Conservation (phyloP, 2,329 filamentous ascomycete species). For the Cercospora sojina region DNA sequence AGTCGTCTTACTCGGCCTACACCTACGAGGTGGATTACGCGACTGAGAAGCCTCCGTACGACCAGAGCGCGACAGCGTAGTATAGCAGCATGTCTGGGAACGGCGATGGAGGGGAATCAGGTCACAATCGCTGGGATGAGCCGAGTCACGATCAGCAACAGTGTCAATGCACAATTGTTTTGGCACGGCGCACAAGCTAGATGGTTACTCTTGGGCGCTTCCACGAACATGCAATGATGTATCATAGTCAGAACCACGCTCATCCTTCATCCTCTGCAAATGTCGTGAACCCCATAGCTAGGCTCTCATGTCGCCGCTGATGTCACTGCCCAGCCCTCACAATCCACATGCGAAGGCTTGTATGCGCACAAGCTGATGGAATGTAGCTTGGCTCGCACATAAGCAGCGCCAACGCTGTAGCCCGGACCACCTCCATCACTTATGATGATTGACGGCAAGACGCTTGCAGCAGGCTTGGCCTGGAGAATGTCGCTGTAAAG, state of each 20-base stretch:
- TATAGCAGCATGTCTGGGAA: not conserved
- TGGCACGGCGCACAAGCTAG: not conserved
- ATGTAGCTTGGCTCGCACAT: not conserved
- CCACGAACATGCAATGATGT: not conserved
- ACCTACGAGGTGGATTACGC: not conserved
- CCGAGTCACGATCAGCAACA: not conserved
- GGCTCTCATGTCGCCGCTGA: not conserved
- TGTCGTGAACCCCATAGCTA: not conserved
- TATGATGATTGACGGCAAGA: not conserved
- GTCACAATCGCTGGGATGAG: not conserved
- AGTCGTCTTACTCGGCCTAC: constrained; percentile 12
- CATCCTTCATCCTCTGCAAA: not conserved
- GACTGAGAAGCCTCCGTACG: not conserved
- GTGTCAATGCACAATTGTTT: not conserved
- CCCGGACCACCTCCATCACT: not conserved
- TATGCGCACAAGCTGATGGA: not conserved
- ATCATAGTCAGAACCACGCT: not conserved
- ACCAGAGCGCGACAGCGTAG: constrained; percentile 6
- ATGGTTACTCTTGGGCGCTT: not conserved
- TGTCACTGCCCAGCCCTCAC: not conserved
- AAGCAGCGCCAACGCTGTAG: not conserved
- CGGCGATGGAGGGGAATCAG: not conserved
- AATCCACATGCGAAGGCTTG: not conserved
- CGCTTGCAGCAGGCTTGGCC: not conserved
- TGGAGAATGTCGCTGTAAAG: not conserved